Percentiles rank a stretch among this genome's conserved stretches.
Conservation (phyloP, 2,329 filamentous ascomycete species). For the Microsporum ferrugineum region DNA sequence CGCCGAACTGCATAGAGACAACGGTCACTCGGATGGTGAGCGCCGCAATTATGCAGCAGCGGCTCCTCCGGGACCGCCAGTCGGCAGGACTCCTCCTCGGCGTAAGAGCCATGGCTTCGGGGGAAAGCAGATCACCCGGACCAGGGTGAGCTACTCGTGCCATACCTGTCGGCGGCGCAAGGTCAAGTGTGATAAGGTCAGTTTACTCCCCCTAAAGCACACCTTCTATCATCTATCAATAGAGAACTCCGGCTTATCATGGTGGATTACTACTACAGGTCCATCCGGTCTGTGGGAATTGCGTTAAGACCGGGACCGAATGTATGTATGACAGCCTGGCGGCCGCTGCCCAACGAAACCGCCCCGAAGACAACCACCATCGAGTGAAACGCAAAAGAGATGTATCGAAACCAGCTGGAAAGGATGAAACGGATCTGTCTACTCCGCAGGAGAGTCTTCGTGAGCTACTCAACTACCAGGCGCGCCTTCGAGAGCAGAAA, state of each 20-base stretch:
- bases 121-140: slow-evolving; percentile 37
- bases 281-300: slow-evolving; percentile 37
- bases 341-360: slow-evolving; percentile 9
- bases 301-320: slow-evolving; percentile 32
- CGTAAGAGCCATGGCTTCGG: slow-evolving; percentile 14
- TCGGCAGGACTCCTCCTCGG: slow-evolving; percentile 2
- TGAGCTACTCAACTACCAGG: slow-evolving; percentile 17
- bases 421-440: slow-evolving; percentile 19
- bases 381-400: slow-evolving; percentile 29
- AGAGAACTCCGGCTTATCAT: neutral
- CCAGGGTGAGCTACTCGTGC: slow-evolving; percentile 38
- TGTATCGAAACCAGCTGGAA: slow-evolving; percentile 12
- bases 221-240: neutral
- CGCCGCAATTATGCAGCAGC: neutral
- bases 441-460: slow-evolving; percentile 23
- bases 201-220: neutral
- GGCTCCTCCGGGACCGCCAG: neutral
- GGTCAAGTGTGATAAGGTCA: slow-evolving; percentile 32
- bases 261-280: slow-evolving; percentile 18
- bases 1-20: neutral
- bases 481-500: slow-evolving; percentile 17
- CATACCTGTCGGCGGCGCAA: slow-evolving; percentile 37
- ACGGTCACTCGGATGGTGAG: neutral
- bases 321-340: slow-evolving; percentile 31
- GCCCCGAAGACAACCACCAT: slow-evolving; percentile 14